Evolutionary conservation across 2,329 filamentous ascomycete genomes (phyloP), one percentile per base, ranked within the genome.

Genomic region (Ramularia endophylla): DNA sequence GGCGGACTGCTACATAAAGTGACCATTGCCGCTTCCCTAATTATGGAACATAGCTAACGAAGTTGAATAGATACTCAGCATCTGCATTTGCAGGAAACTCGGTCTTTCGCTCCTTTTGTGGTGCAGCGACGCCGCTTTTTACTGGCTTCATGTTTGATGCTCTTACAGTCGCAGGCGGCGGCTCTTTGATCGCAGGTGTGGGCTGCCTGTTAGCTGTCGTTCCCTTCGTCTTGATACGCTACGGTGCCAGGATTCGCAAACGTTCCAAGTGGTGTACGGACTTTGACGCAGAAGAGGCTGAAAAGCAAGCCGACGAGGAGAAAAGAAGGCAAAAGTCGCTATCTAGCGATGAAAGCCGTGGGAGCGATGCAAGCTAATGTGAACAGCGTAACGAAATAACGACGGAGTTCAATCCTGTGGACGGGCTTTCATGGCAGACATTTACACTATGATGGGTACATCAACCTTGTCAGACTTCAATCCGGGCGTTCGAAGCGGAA

Each of bases 1-100:
- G 8, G 70, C 74, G 32, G 74, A 77, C 53, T 61, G 66, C 1
- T 77, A 77, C 43, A 62, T 48, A 6, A 36, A 34, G 20, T 43
- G 39, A 35, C 11, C 22, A 11, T 25, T 25, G 41, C 35, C 20
- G 41, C 41, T 7, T 38, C 41, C 7, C 16, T 17, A 18, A 33
- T 15, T 15, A 17, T 5, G 12, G 5, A 12, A 12, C 28, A 5
- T 30, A 4, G 16, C 16, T 15, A 12, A 5, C 28, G 13, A 18
- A 34, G 31, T 17, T 19, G 17, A n/a, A 31, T 16, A 64, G 62
- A 58, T 66, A 51, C 41, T 58, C 58, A 19, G 57, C 57, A 3
- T 49, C 46, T 15, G 57, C 58, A 1, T 29, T 60, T 9, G 58
- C 58, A 6, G 58, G 58, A 5, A 61, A 61, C 39, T 59, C 58